phyloP scores from a whole-genome alignment of 352 stramenopile species.

The Globisporangium radiosum region DNA sequence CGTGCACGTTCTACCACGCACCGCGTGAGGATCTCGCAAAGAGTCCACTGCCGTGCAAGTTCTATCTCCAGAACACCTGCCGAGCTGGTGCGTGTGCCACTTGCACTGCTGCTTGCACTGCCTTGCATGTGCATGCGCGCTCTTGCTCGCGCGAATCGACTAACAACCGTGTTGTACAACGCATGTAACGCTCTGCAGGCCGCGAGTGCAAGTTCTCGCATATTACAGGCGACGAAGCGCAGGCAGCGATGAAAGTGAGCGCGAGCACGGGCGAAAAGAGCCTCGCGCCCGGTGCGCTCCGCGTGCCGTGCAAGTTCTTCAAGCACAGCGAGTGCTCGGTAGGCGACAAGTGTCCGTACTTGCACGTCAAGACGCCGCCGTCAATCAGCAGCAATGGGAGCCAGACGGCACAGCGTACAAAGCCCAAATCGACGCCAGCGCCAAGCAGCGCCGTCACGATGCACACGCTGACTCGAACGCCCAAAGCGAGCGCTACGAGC shows the following conservation, averaged over 20 bases:
- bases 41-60: constrained; percentile 54
- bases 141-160: too few relatives aligned
- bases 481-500: constrained; percentile 18
- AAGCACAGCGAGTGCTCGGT: constrained; percentile 53
- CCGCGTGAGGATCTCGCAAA: constrained; percentile 27
- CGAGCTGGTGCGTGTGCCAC: constrained; percentile 21
- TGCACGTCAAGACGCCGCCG: constrained; percentile 33
- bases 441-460: constrained; percentile 18
- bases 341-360: constrained; percentile 58
- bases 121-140: not conserved
- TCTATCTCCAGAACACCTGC: constrained; percentile 62
- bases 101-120: not conserved
- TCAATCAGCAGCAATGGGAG: constrained; percentile 1
- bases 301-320: constrained; percentile 69
- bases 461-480: constrained; percentile 21
- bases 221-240: constrained; percentile 15
- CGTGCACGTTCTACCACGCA: constrained; percentile 63
- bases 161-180: too few relatives aligned
- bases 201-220: constrained; percentile 68
- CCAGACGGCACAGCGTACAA: constrained; percentile 8
- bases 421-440: constrained; percentile 9
- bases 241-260: constrained; percentile 23
- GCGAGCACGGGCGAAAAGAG: constrained; percentile 37
- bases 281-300: constrained; percentile 33
- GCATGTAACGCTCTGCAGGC: constrained; percentile 8